Evolutionary conservation across 345 rosid genomes (phyloP).

Genomic region (Laguncularia racemosa): DNA sequence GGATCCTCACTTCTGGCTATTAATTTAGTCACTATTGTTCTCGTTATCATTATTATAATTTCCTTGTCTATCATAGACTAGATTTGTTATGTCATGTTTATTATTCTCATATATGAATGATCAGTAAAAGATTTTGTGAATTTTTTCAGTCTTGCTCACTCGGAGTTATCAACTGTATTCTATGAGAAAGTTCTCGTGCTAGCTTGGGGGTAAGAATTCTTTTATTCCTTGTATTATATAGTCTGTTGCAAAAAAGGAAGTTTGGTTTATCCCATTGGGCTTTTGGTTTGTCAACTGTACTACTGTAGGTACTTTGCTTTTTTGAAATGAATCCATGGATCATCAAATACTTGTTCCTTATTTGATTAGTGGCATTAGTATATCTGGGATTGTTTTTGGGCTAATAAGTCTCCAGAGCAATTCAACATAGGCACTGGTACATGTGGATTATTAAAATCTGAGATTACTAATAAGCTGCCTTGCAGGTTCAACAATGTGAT

Average conservation of each 20-base stretch:
- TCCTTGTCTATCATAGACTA: not conserved
- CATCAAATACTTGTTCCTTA: not conserved
- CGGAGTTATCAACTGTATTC: slow-evolving; percentile 87
- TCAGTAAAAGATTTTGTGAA: not conserved
- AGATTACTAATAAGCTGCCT: not conserved
- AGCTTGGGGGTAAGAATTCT: slow-evolving; percentile 69
- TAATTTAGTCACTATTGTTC: no score
- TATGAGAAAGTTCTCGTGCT: slow-evolving; percentile 93
- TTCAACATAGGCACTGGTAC: no score
- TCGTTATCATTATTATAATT: not conserved
- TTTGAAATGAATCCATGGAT: not conserved
- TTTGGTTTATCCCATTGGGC: no score
- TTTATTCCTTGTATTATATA: not conserved
- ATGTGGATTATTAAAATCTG: no score
- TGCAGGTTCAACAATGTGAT: slow-evolving; percentile 73
- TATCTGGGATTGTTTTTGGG: not conserved
- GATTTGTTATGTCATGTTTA: not conserved
- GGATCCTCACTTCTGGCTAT: no score
- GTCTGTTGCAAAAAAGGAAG: not conserved
- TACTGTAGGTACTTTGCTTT: not conserved
- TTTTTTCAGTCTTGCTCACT: slow-evolving; percentile 79
- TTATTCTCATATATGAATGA: not conserved
- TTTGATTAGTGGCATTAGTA: not conserved
- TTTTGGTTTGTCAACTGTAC: no score
- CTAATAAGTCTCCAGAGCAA: not conserved